Evolutionary conservation across 2,329 filamentous ascomycete species (phyloP), one percentile per base, ranked within the genome.

Genomic region (Exophiala viscosa): DNA sequence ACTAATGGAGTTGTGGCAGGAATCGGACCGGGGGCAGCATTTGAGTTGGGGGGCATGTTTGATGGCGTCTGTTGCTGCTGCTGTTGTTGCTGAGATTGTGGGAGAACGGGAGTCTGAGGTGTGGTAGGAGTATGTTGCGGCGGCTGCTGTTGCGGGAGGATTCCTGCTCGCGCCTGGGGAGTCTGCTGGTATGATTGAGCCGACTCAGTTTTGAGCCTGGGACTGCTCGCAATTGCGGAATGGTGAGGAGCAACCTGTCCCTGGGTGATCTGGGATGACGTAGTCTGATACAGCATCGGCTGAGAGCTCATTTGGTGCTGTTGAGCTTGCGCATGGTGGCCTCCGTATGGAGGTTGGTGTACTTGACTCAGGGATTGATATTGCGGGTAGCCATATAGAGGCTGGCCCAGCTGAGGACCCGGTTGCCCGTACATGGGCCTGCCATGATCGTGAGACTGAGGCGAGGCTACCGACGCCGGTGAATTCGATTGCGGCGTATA

Each of bases 401-500:
- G 84, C 62, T 87, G 88, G 63, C 88, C 81, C 71, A 95, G 82
- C 70, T 93, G 88, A 50, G 87, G 83, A 34, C 84, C 75, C 45
- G 87, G 86, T 65, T 91, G 87, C 33, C 83, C 86, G 71, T 96
- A 97, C 67, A 97, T 82, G 64, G 84, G 86, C 62, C 91, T 81
- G 52, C 76, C 78, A 74, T 95, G 89, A 67, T 97, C 92, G 72
- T 96, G 90, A 51, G 84, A 81, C 52, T 90, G 89, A 17, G 90
- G 86, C 32, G 92, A 96, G 59, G 91, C 88, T 64, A 96, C 91
- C 45, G 91, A 95, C 35, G 90, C 89, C 44, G 92, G 92, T 50
- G 92, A 96, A 72, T 92, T 95, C 51, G 91, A 95, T 74, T 96
- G 91, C 50, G 91, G 90, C 14, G 91, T 95, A 69, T 96, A 96